A percentile compares a stretch with the other conserved stretches of the same genome.
Conservation (phyloP, 1,284 basidiomycete genomes). For the Melampsora abietis-canadensis region DNA sequence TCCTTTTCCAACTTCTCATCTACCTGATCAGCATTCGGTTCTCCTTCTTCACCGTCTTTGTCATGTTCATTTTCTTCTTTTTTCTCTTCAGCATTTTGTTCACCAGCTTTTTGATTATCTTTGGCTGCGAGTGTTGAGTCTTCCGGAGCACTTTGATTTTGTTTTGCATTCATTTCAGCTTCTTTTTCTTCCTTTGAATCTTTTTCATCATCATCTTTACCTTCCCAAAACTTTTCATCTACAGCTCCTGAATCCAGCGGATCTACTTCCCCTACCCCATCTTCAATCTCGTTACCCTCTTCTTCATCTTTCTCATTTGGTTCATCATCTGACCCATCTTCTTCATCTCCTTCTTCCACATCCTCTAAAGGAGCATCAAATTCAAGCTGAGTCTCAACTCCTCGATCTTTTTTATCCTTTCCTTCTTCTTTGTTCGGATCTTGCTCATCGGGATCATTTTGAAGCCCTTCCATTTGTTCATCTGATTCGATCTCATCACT, state of each 20-base stretch:
- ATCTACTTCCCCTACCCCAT: slow-evolving; percentile 80
- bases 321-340: slow-evolving; percentile 62
- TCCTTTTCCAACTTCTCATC: slow-evolving; percentile 43
- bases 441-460: slow-evolving; percentile 59
- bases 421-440: slow-evolving; percentile 59
- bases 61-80: slow-evolving; percentile 55
- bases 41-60: slow-evolving; percentile 60
- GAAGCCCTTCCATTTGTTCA: slow-evolving; percentile 89
- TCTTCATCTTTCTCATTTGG: slow-evolving; percentile 60
- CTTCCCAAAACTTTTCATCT: slow-evolving; percentile 96
- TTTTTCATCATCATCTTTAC: slow-evolving; percentile 61
- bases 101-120: slow-evolving; percentile 18
- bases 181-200: slow-evolving; percentile 57
- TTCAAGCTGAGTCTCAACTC: slow-evolving; percentile 59
- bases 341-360: slow-evolving; percentile 61
- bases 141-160: slow-evolving; percentile 20
- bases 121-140: slow-evolving; percentile 24
- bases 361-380: slow-evolving; percentile 73
- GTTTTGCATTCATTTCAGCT: slow-evolving; percentile 24
- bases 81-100: slow-evolving; percentile 56
- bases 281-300: slow-evolving; percentile 64
- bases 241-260: slow-evolving; percentile 78
- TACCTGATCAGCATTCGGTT: slow-evolving; percentile 48
- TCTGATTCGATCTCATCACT: slow-evolving; percentile 92
- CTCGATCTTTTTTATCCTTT: slow-evolving; percentile 54